These are phyloP conservation scores for Blastobotrys apis DNA, from an alignment of 1,139 yeast species.

Conservation along the genomic window DNA sequence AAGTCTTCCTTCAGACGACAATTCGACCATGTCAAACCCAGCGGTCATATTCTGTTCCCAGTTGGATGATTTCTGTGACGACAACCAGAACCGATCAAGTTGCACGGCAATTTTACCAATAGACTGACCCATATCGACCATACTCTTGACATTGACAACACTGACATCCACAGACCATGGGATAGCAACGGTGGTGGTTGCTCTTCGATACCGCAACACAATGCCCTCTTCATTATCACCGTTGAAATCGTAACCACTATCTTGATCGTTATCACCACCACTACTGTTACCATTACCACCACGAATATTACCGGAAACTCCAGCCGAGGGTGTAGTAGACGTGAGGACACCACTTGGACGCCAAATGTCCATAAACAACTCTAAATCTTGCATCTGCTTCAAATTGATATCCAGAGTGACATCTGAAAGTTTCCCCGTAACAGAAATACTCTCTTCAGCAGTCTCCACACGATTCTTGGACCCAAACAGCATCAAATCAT, in stretches of 20 bases:
- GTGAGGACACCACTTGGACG: slow-evolving; percentile 39
- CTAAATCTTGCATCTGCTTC: slow-evolving; percentile 82
- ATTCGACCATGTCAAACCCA: slow-evolving; percentile 51
- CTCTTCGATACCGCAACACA: slow-evolving; percentile 54
- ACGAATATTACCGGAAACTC: background rate
- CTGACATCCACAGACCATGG: slow-evolving; percentile 72
- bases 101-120: slow-evolving; percentile 60
- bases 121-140: slow-evolving; percentile 78
- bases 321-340: background rate
- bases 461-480: slow-evolving; percentile 27
- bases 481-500: slow-evolving; percentile 43
- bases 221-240: slow-evolving; percentile 34
- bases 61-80: slow-evolving; percentile 60
- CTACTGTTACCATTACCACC: background rate
- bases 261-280: background rate
- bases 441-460: slow-evolving; percentile 24
- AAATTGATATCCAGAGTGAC: slow-evolving; percentile 65
- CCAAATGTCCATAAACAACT: slow-evolving; percentile 85
- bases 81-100: slow-evolving; percentile 62
- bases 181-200: slow-evolving; percentile 58
- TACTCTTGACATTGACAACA: slow-evolving; percentile 49
- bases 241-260: slow-evolving; percentile 6
- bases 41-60: slow-evolving; percentile 70
- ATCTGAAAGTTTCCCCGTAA: slow-evolving; percentile 54
- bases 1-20: slow-evolving; percentile 68